Evolutionary conservation across 169 alveolate species (phyloP), one percentile per base, ranked within the genome.

Genomic region (Plasmodium inui): DNA sequence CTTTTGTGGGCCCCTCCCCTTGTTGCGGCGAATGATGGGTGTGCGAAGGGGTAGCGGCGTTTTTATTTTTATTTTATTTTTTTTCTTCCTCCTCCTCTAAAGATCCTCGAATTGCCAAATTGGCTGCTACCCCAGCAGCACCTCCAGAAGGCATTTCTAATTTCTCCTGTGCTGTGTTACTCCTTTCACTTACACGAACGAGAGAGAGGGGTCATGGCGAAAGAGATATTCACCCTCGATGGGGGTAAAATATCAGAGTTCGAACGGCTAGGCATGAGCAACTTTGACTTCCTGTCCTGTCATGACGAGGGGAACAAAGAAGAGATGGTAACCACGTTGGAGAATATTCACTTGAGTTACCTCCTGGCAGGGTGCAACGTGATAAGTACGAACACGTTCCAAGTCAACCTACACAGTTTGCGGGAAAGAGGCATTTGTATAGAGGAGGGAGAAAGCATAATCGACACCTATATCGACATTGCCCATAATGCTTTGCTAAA

Each of bases 321-420:
- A n/a, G 34, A 34, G 53, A 86, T 86, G 81, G 76, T 37, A 39
- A 26, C n/a, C 5, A 76, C n/a, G 14, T 17, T 86, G 32, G 74
- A 86, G 41, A 86, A 76, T 9, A 73, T 86, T 1, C 93, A 86
- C 67, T 86, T 86, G 41, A 86, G 93, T 37, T 86, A 86, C 67
- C 67, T 86, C 28, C 61, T 86, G 10, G 85, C 73, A 7, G 93
- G 93, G 1, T 74, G 74, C 28, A 76, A 86, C 70, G 81, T 86
- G 10, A 86, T 76, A 19, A 19, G 55, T 53, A 86, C 93, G 19
- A 86, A 86, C 55, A 86, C 93, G 10, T 86, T 74, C 37, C 93
- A 86, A 55, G 93, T 86, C 6, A 86, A 86, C 67, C 81, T 86
- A 0, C 67, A 86, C 44, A 86, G 93, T 86, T 86, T 86, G n/a